Percentiles rank a stretch among this genome's conserved stretches.
phyloP scores from a whole-genome alignment of 2,329 filamentous ascomycete genomes.

The Fusarium sp. region DNA sequence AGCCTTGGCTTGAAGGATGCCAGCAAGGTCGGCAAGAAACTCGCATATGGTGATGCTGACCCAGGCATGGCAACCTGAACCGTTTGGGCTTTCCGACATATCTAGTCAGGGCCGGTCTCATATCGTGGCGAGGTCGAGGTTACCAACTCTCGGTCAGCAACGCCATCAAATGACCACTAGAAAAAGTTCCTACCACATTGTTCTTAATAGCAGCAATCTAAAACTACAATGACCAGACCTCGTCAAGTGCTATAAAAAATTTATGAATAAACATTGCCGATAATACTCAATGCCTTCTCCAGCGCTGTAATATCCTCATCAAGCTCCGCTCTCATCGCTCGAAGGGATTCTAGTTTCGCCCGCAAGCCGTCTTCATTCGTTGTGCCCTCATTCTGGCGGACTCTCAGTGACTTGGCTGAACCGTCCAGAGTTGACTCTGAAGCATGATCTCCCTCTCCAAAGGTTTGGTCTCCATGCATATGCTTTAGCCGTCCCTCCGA shows the following conservation, averaged over 20 bases:
- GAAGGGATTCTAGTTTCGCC: not conserved
- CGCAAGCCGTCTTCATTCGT: not conserved
- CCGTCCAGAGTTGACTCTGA: not conserved
- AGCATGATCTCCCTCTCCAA: not conserved
- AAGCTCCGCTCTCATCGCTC: not conserved
- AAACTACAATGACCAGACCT: too few species aligned
- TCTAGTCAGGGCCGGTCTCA: too few species aligned
- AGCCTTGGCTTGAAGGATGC: not conserved
- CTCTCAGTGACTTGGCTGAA: not conserved
- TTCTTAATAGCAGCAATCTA: too few species aligned
- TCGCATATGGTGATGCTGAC: slow-evolving; percentile 35
- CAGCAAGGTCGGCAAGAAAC: not conserved
- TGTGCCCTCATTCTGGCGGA: not conserved
- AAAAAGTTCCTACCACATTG: too few species aligned
- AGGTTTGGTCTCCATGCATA: not conserved
- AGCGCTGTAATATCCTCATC: not conserved
- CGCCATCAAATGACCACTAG: too few species aligned
- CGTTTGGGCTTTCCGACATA: not conserved
- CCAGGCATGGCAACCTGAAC: slow-evolving; percentile 42
- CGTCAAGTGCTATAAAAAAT: too few species aligned
- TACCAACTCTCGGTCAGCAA: too few species aligned
- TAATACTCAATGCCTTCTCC: not conserved
- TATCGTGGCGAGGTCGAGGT: too few species aligned
- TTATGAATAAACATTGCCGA: not conserved
- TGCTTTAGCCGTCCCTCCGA: not conserved